Evolutionary conservation across 495 filamentous ascomycete genomes (phyloP), one percentile per base, ranked within the genome.

Genomic region (Cercophora newfieldiana): DNA sequence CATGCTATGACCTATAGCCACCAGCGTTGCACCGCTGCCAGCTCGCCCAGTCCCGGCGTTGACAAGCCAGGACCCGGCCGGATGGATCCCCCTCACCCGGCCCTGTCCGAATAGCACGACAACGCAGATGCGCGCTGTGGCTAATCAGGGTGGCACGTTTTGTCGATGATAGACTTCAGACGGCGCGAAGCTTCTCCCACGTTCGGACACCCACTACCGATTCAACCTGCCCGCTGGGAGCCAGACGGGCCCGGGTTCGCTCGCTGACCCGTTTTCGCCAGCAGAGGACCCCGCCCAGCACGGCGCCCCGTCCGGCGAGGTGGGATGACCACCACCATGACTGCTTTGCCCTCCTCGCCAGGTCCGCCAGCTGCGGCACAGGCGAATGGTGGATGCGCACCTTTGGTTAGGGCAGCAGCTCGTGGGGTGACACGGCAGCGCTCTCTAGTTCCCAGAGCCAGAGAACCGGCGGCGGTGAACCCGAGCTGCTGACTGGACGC

Each of bases 351-450:
- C 2, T 26, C 3, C 54, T 57, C 54, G 7, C 54, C 30, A 60
- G 26, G 18, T 18, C 30, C 54, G 7, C 54, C 30, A 60, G 26
- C 31, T 18, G 21, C 31, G 58, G 58, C 58, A 48, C 33, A 44
- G 58, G n/a, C 58, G 31, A 44, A 48, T 58, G 26, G 33, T 58
- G 24, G 55, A 26, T 30, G 26, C 10, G 55, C 26, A 58, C 26
- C 21, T 22, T 24, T 24, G 31, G n/a, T 47, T 60, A 48, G 58
- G 58, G 33, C 33, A 21, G n/a, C 33, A 18, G 21, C 58, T 22
- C 21, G 22, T 44, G 33, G 58, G 58, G 58, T 60, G n/a, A 48
- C 58, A 60, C 58, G 21, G 26, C 58, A 60, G 29, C 58, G 12
- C 25, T 16, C 50, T 33, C 29, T 19, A 53, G 21, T 22, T 24